Conservation (phyloP, 148 eudicot genomes). For the Dianthus caryophyllus region DNA sequence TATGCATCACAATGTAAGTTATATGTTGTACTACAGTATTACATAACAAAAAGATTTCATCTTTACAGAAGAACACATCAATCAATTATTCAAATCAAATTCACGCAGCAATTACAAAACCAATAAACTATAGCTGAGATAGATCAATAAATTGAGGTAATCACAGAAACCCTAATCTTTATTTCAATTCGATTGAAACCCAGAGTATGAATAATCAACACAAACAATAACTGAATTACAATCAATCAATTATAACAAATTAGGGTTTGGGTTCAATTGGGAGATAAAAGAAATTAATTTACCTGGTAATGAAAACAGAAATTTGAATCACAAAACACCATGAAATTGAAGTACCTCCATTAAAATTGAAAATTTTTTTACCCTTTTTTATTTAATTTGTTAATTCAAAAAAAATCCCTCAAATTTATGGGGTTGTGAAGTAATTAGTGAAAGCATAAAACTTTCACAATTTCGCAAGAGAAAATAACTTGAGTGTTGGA, state of each 20-base stretch:
- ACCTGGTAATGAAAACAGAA: constrained; percentile 15
- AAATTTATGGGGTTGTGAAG: constrained; percentile 3
- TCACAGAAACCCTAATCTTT: constrained; percentile 11
- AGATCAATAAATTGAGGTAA: neutral
- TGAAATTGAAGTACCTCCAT: constrained; percentile 15
- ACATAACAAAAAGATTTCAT: too few relatives aligned
- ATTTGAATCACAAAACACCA: constrained; percentile 16
- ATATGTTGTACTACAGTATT: too few relatives aligned
- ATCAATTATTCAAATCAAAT: neutral
- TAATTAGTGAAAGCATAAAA: neutral
- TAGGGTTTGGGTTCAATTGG: neutral
- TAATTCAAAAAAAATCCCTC: constrained; percentile 12
- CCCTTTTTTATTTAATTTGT: neutral
- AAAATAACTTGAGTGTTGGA: too few relatives aligned
- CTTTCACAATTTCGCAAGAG: too few relatives aligned
- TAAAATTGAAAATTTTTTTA: neutral
- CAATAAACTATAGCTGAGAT: neutral
- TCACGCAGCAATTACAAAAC: neutral
- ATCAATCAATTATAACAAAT: neutral
- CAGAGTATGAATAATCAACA: neutral
- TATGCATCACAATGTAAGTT: neutral
- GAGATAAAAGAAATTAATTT: constrained; percentile 3
- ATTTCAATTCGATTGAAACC: constrained; percentile 6
- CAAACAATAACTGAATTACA: neutral
- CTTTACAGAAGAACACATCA: neutral